These are phyloP conservation scores for Liriodendron chinense DNA, from an alignment of 164 flowering plant genomes.

Conservation along the genomic window DNA sequence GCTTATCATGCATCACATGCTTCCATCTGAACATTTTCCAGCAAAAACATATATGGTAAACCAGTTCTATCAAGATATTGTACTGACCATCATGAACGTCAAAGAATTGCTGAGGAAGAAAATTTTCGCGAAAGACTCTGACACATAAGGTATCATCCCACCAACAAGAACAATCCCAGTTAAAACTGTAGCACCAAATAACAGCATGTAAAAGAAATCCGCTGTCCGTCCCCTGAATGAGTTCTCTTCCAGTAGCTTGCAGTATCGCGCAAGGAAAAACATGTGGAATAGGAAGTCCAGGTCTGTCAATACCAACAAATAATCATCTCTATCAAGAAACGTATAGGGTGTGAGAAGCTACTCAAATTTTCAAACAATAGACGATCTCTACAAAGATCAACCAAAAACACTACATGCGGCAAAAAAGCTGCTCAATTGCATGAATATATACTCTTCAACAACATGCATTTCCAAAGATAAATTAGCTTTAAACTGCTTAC, in stretches of 20 bases:
- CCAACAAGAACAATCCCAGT: constrained; percentile 92
- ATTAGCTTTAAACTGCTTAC: no score
- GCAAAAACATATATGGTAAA: neutral
- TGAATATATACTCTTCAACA: no score
- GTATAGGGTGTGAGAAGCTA: no score
- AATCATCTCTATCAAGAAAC: neutral
- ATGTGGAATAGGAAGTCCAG: constrained; percentile 98
- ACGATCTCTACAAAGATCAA: no score
- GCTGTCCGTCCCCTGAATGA: constrained; percentile 98
- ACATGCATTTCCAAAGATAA: no score
- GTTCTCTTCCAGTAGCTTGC: constrained; percentile 99
- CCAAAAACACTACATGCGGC: no score
- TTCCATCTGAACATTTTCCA: neutral
- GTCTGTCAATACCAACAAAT: constrained; percentile 47
- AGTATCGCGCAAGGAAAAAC: constrained; percentile 98
- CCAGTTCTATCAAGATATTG: neutral
- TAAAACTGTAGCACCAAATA: constrained; percentile 94
- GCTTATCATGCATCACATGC: neutral
- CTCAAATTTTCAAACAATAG: no score
- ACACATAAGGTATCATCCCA: constrained; percentile 89
- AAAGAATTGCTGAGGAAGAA: constrained; percentile 96
- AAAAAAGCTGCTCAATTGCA: no score
- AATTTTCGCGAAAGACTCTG: constrained; percentile 86
- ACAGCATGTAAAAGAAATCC: constrained; percentile 97
- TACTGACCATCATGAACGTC: constrained; percentile 98